phyloP scores from a whole-genome alignment of 352 stramenopile genomes.

The Phytophthora ohioensis region DNA sequence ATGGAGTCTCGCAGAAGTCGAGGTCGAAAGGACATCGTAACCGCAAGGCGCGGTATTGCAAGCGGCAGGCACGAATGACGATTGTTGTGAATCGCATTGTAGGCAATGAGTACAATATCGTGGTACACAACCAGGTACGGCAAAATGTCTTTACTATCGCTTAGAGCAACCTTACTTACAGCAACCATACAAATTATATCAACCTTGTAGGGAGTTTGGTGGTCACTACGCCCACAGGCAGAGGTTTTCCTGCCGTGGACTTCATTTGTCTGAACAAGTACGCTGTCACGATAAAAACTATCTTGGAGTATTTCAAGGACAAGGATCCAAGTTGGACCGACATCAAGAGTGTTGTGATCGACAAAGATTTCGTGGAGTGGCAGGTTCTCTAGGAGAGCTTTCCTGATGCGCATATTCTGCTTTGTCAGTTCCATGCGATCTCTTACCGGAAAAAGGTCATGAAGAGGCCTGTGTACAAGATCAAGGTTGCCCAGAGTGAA shows the following conservation, averaged over 20 bases:
- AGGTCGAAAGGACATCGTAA: conserved; percentile 9
- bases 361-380: background rate
- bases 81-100: background rate
- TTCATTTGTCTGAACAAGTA: background rate
- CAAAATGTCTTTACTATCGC: background rate
- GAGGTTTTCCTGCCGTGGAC: background rate
- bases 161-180: background rate
- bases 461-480: conserved; percentile 9
- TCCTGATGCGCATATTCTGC: conserved; percentile 1
- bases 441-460: conserved; percentile 29
- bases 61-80: conserved; percentile 11
- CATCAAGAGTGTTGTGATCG: background rate
- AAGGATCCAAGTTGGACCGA: background rate
- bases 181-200: background rate
- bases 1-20: conserved; percentile 12
- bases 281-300: background rate
- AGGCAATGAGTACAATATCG: conserved; percentile 1
- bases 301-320: conserved; percentile 1
- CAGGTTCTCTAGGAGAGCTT: background rate
- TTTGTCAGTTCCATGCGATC: conserved; percentile 35
- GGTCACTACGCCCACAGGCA: background rate
- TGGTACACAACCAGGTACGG: conserved; percentile 14
- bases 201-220: background rate
- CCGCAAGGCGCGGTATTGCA: conserved; percentile 8
- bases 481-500: conserved; percentile 22